Evolutionary conservation across 352 stramenopile genomes (phyloP).

Genomic region (Phytophthora foliorum): DNA sequence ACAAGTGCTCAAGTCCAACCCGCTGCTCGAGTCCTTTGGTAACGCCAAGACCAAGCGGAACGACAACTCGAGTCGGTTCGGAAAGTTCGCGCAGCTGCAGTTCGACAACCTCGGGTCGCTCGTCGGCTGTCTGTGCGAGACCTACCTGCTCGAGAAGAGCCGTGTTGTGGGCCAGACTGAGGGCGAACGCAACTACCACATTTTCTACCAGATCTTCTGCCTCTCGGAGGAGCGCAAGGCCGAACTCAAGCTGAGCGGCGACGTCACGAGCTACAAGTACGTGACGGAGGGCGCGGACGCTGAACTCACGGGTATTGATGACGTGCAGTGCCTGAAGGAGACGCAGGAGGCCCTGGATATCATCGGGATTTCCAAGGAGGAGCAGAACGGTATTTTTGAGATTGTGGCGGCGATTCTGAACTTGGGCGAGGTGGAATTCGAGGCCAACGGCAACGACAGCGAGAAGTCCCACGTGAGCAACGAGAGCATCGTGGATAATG

Average conservation of each 20-base stretch:
- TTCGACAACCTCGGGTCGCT: slow-evolving; percentile 71
- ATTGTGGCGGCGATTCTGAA: slow-evolving; percentile 98
- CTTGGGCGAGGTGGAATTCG: slow-evolving; percentile 96
- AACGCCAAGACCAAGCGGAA: slow-evolving; percentile 89
- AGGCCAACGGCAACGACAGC: slow-evolving; percentile 48
- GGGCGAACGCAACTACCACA: slow-evolving; percentile 98
- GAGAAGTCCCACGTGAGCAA: slow-evolving; percentile 72
- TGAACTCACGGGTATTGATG: slow-evolving; percentile 74
- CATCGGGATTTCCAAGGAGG: slow-evolving; percentile 91
- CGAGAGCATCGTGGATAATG: slow-evolving; percentile 63
- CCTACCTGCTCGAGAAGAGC: slow-evolving; percentile 98
- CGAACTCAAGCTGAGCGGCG: slow-evolving; percentile 68
- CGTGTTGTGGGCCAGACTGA: slow-evolving; percentile 92
- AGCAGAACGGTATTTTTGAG: slow-evolving; percentile 93
- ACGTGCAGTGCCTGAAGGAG: slow-evolving; percentile 77
- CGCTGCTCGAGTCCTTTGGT: slow-evolving; percentile 79
- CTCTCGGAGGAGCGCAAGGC: slow-evolving; percentile 53
- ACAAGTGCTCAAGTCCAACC: slow-evolving; percentile 84
- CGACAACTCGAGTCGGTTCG: slow-evolving; percentile 86
- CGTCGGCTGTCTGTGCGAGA: slow-evolving; percentile 81
- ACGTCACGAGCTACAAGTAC: slow-evolving; percentile 81
- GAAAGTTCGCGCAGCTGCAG: slow-evolving; percentile 86
- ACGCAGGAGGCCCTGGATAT: slow-evolving; percentile 91
- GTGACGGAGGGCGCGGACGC: slow-evolving; percentile 67
- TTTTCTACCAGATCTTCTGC: slow-evolving; percentile 97